Base-by-base conservation (phyloP, 176 grass and related monocot genomes). In the Oryza coarctata region DNA sequence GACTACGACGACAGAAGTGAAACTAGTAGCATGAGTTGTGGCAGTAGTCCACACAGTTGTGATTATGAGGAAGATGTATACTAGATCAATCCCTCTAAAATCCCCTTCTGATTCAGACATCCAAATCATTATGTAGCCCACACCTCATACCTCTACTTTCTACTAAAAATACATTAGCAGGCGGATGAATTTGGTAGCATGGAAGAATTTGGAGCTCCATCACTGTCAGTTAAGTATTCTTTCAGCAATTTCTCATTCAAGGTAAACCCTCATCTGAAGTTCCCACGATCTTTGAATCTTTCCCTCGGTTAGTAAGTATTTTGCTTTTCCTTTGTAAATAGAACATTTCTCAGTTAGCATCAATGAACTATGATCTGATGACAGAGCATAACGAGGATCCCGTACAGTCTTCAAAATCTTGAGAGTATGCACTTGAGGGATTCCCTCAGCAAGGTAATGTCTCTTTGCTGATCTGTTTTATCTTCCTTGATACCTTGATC, bases 181-280 rank as follows among this genome's bases (percentile, higher is more conserved):
- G 96, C 83, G 2, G 90, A 98, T 85, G 90, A 98, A 78, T 98
- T 77, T 85, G 92, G 92, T 69, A 95, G 92, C 71, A 95, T 98
- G 93, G 92, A 94, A 65, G 96, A 98, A 67, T 95, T 98, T 25
- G 88, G 84, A 25, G 86, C 81, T 5, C 90, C 88, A 3, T 89
- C 82, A 5, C 71, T 90, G 32, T 63, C 88, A 11, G 90, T 93
- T 66, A 98, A 91, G 61, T 98, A 98, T 58, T 98, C 96, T 26
- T 98, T 98, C 85, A 98, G 96, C 52, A 98, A 98, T 85, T 98
- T 98, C 73, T 98, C 96, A 12, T 98, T 98, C 78, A 98, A 98
- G 93, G 95, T 91, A 64, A 64, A 77, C 30, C n/a, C 36, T 68
- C 68, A 27, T 33, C 71, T 32, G 4, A 80, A 50, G 4, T 75